A percentile compares a stretch with the other conserved stretches of the same genome.
phyloP scores from a whole-genome alignment of 371 early-diverging fungal genomes.

The Dinochytrium kinnereticum region DNA sequence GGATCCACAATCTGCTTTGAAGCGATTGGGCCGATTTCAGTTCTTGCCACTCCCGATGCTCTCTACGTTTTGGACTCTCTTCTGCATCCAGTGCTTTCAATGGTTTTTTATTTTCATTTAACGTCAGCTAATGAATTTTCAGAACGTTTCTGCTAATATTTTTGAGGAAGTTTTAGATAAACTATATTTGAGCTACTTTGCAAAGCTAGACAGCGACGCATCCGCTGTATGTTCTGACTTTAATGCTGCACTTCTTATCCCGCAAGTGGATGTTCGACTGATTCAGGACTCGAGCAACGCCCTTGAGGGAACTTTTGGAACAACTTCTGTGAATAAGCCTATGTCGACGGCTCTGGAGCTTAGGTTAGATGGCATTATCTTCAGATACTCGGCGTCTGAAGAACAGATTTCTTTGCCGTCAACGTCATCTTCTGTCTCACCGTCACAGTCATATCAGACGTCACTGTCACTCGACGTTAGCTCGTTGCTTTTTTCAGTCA shows the following conservation, averaged over 20 bases:
- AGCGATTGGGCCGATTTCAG: background rate
- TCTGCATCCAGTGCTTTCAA: background rate
- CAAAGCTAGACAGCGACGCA: background rate
- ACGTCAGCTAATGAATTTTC: too few relatives aligned
- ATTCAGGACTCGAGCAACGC: background rate
- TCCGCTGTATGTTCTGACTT: background rate
- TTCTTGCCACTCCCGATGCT: background rate
- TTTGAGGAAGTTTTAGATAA: background rate
- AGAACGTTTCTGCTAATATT: background rate
- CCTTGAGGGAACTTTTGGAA: background rate
- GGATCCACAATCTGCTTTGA: conserved; percentile 7
- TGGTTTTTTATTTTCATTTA: too few relatives aligned
- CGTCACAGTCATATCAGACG: background rate
- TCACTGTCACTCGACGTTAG: background rate
- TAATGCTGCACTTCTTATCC: background rate
- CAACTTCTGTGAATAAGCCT: background rate
- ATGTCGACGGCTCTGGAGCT: background rate
- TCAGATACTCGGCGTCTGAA: background rate
- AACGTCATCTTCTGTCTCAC: background rate
- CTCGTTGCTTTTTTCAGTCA: background rate
- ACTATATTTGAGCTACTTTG: background rate
- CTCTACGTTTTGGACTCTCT: background rate
- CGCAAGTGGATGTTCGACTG: background rate
- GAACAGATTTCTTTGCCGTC: too few relatives aligned
- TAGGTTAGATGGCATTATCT: background rate